Evolutionary conservation across 2,329 filamentous ascomycete species (phyloP).

Genomic region (Ceratocystis alfenasii): DNA sequence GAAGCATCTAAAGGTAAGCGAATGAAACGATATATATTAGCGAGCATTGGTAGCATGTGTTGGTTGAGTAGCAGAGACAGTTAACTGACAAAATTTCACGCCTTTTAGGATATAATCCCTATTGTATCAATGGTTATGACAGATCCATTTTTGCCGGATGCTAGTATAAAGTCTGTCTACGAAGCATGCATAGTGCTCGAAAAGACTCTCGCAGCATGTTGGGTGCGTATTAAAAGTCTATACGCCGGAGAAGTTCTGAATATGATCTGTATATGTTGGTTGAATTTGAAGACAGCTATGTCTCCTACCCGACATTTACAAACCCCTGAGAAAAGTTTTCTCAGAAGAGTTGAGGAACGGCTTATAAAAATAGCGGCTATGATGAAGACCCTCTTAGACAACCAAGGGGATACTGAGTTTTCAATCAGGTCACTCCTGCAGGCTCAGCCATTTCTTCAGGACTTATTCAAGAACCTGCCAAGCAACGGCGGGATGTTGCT

Average conservation of each 20-base stretch:
- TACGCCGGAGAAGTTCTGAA: slow-evolving; percentile 38
- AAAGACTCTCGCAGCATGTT: slow-evolving; percentile 48
- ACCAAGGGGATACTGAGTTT: slow-evolving; percentile 15
- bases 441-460: slow-evolving; percentile 1
- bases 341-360: neutral
- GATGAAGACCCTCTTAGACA: neutral
- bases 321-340: neutral
- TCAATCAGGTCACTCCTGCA: slow-evolving; percentile 3
- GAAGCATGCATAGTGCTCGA: slow-evolving; percentile 43
- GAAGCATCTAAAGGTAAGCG: slow-evolving; percentile 53
- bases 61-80: neutral
- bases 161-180: slow-evolving; percentile 41
- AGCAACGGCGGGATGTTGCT: slow-evolving; percentile 60
- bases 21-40: neutral
- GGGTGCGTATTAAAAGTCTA: slow-evolving; percentile 52
- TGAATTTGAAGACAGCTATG: slow-evolving; percentile 38
- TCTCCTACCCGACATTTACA: slow-evolving; percentile 24
- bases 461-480: slow-evolving; percentile 13
- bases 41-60: too few species aligned
- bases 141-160: slow-evolving; percentile 52
- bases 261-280: slow-evolving; percentile 51
- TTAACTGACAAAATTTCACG: neutral
- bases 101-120: slow-evolving; percentile 49
- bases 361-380: slow-evolving; percentile 5
- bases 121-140: slow-evolving; percentile 53